Conservation (phyloP, 139 green algal species). For the Eudorina sp. region DNA sequence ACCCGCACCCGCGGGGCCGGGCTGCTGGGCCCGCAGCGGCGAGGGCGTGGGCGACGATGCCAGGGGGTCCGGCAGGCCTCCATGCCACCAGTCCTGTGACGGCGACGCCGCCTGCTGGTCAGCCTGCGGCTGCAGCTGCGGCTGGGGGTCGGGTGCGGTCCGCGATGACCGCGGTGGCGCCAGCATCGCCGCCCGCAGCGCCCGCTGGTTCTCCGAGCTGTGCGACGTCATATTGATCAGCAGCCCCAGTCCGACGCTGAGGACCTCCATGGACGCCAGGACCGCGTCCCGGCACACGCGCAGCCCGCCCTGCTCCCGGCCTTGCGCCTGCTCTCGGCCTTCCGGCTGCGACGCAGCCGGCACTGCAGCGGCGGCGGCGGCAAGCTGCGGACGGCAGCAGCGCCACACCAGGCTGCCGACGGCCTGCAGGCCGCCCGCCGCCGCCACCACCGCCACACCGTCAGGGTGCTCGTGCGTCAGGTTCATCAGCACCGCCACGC, state of each 20-base stretch:
- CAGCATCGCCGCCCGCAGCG: conserved; percentile 39
- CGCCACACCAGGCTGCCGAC: conserved; percentile 14
- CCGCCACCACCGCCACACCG: conserved; percentile 59
- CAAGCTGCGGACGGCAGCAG: conserved; percentile 1
- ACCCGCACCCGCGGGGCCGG: background rate
- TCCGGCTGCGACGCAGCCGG: too few species aligned
- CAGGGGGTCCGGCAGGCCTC: too few species aligned
- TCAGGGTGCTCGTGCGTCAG: conserved; percentile 75
- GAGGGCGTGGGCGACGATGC: background rate
- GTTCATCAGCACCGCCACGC: conserved; percentile 83
- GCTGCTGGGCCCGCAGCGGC: background rate
- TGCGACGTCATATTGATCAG: conserved; percentile 81
- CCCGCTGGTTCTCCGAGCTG: conserved; percentile 23
- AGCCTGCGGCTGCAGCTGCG: too few species aligned
- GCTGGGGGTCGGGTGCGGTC: background rate
- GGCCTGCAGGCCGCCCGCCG: conserved; percentile 46
- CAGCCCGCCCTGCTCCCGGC: too few species aligned
- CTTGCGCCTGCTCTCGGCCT: background rate
- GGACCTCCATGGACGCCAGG: conserved; percentile 54
- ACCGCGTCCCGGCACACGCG: conserved; percentile 30
- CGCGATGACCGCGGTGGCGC: conserved; percentile 5
- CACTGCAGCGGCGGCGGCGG: background rate
- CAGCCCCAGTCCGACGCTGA: conserved; percentile 72
- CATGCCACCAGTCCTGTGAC: background rate
- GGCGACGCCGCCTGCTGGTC: background rate